Percentiles rank a stretch among this genome's conserved stretches.
Evolutionary conservation across 2,329 filamentous ascomycete genomes (phyloP).

Genomic region (Atkinsonella hypoxylon): DNA sequence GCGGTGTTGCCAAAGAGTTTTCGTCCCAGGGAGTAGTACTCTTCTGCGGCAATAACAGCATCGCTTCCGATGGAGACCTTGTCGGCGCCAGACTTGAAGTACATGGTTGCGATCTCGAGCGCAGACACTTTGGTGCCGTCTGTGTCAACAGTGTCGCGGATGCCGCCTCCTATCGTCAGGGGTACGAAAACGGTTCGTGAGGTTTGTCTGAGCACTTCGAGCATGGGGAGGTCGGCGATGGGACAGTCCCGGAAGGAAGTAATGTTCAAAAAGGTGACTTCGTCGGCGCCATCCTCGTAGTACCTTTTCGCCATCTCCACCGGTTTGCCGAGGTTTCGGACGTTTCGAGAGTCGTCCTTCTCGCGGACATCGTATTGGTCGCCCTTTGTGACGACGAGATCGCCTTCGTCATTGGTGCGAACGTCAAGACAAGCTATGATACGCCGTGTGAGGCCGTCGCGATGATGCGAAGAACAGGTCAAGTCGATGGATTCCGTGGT

Average conservation of each 20-base stretch:
- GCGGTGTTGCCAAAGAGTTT: slow-evolving; percentile 70
- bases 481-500: slow-evolving; percentile 5
- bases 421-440: slow-evolving; percentile 96
- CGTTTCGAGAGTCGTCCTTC: slow-evolving; percentile 52
- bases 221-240: slow-evolving; percentile 84
- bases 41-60: slow-evolving; percentile 83
- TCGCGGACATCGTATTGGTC: slow-evolving; percentile 98
- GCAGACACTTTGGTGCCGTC: slow-evolving; percentile 81
- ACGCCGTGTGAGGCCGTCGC: slow-evolving; percentile 73
- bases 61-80: slow-evolving; percentile 97
- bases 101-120: slow-evolving; percentile 87
- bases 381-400: slow-evolving; percentile 94
- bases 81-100: slow-evolving; percentile 94
- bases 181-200: slow-evolving; percentile 93
- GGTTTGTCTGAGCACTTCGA: slow-evolving; percentile 78
- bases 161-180: slow-evolving; percentile 88
- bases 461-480: slow-evolving; percentile 12
- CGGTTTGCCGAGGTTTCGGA: slow-evolving; percentile 92
- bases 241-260: slow-evolving; percentile 95
- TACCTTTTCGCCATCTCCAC: slow-evolving; percentile 89
- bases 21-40: slow-evolving; percentile 64
- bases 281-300: slow-evolving; percentile 93
- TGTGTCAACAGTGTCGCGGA: slow-evolving; percentile 81
- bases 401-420: slow-evolving; percentile 83
- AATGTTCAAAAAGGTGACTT: slow-evolving; percentile 96